These are phyloP conservation scores for Russula emetica DNA, from an alignment of 768 basidiomycete species.

Conservation along the genomic window DNA sequence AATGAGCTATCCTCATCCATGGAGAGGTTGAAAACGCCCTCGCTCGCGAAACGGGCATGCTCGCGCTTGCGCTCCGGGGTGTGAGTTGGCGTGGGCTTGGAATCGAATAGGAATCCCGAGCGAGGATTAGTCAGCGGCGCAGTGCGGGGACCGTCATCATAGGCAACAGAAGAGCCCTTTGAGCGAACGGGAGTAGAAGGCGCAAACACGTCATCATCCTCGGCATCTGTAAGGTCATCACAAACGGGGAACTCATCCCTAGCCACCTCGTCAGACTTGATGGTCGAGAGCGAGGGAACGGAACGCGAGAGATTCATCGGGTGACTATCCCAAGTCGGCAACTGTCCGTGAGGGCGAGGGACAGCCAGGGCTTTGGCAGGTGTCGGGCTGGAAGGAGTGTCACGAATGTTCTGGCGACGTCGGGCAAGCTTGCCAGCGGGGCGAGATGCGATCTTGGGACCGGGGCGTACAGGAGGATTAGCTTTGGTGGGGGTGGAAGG, in stretches of 20 bases:
- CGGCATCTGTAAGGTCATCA: slow-evolving; percentile 60
- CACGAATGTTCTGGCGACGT: slow-evolving; percentile 45
- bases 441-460: slow-evolving; percentile 44
- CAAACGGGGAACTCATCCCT: slow-evolving; percentile 58
- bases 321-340: slow-evolving; percentile 5
- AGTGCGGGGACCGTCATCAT: slow-evolving; percentile 44
- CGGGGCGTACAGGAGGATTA: slow-evolving; percentile 28
- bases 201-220: slow-evolving; percentile 37
- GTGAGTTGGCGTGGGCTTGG: slow-evolving; percentile 38
- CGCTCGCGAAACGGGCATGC: slow-evolving; percentile 63
- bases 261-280: slow-evolving; percentile 36
- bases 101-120: slow-evolving; percentile 41
- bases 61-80: slow-evolving; percentile 36
- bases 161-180: slow-evolving; percentile 23
- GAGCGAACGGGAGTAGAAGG: slow-evolving; percentile 54
- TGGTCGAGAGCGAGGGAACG: slow-evolving; percentile 39
- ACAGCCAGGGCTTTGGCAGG: slow-evolving; percentile 49
- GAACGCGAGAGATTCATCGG: slow-evolving; percentile 44
- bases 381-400: slow-evolving; percentile 36
- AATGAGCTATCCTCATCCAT: slow-evolving; percentile 56
- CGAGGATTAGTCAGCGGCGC: slow-evolving; percentile 44
- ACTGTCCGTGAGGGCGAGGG: slow-evolving; percentile 36
- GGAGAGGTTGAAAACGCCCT: slow-evolving; percentile 71
- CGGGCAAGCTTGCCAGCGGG: slow-evolving; percentile 57
- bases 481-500: slow-evolving; percentile 37